These are phyloP conservation scores for Pisolithus microcarpus DNA, from an alignment of 768 basidiomycete genomes.

Conservation along the genomic window DNA sequence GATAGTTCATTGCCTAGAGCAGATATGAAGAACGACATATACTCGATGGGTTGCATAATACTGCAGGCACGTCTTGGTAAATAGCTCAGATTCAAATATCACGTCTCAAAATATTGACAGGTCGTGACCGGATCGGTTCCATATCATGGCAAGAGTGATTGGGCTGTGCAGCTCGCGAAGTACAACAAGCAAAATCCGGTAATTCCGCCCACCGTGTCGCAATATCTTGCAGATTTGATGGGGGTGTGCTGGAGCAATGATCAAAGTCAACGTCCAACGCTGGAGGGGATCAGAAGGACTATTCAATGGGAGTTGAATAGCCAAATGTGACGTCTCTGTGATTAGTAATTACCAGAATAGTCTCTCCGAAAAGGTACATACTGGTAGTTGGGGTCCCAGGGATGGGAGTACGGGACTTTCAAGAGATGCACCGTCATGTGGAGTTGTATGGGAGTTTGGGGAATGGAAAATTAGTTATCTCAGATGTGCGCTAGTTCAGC, in stretches of 20 bases:
- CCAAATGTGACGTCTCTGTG: neutral
- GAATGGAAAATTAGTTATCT: too few species aligned
- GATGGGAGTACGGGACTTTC: too few species aligned
- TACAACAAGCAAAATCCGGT: neutral
- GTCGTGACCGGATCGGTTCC: constrained; percentile 4
- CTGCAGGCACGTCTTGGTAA: constrained; percentile 8
- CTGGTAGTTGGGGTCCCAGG: too few species aligned
- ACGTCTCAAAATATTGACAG: neutral
- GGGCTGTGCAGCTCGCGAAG: constrained; percentile 1
- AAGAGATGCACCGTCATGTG: too few species aligned
- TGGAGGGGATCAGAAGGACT: neutral
- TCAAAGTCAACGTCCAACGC: neutral
- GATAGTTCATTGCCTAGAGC: neutral
- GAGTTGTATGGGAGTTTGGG: too few species aligned
- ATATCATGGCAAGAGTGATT: neutral
- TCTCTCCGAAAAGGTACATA: too few species aligned
- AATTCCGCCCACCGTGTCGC: neutral
- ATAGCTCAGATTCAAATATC: neutral
- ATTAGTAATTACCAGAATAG: too few species aligned
- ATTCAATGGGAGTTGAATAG: neutral
- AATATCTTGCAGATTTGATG: constrained; percentile 1
- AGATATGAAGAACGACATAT: constrained; percentile 8
- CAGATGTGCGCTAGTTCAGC: too few species aligned
- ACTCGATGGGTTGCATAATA: constrained; percentile 18
- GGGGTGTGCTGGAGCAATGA: constrained; percentile 1